Evolutionary conservation across 2,329 filamentous ascomycete genomes (phyloP).

Genomic region (Fusarium metavorans): DNA sequence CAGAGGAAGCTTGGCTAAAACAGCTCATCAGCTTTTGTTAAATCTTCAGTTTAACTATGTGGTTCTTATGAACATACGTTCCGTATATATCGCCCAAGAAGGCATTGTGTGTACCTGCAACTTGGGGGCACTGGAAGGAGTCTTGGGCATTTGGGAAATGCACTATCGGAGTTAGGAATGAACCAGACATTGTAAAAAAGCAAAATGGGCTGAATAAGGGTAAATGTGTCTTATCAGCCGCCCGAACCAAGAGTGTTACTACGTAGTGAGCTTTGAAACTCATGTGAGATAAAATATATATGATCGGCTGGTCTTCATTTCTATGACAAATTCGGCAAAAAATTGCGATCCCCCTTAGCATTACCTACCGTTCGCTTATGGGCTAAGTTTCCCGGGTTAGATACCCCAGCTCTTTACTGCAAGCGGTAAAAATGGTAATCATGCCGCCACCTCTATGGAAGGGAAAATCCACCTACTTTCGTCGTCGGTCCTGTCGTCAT

Average conservation of each 20-base stretch:
- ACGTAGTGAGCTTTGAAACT: not conserved
- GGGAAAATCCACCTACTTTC: not conserved
- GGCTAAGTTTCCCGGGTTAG: not conserved
- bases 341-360: not conserved
- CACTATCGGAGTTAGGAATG: not conserved
- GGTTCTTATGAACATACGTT: not conserved
- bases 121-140: not conserved
- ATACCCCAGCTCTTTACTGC: not conserved
- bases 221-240: not conserved
- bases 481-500: not conserved
- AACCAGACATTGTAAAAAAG: not conserved
- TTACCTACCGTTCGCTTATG: not conserved
- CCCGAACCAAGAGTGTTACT: too few relatives aligned
- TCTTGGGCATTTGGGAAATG: not conserved
- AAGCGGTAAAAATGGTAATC: not conserved
- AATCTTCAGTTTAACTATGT: not conserved
- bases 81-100: not conserved
- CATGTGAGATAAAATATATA: not conserved
- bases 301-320: not conserved
- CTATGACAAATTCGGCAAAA: not conserved
- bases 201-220: not conserved
- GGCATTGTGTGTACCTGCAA: not conserved
- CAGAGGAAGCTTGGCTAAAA: not conserved
- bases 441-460: not conserved
- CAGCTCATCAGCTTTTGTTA: accelerated